phyloP scores from a whole-genome alignment of 2,329 filamentous ascomycete genomes.

The Pleurostoma richardsiae region DNA sequence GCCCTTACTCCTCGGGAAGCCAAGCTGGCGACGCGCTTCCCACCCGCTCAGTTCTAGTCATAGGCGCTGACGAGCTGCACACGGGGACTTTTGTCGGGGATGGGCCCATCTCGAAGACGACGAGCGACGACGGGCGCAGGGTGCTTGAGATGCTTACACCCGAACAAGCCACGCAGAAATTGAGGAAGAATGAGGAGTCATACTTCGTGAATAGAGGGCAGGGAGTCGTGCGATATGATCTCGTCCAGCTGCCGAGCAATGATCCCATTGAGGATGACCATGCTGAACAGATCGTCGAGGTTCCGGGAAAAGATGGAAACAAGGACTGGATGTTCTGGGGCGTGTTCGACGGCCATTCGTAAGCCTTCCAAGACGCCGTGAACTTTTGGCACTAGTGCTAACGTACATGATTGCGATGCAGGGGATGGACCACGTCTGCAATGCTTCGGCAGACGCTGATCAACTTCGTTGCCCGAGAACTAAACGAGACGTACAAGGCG shows the following conservation, averaged over 20 bases:
- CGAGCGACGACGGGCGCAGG: conserved; percentile 76
- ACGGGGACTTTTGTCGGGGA: conserved; percentile 82
- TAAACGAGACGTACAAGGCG: conserved; percentile 86
- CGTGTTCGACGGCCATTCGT: conserved; percentile 96
- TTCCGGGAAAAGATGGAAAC: conserved; percentile 57
- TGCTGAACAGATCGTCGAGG: conserved; percentile 94
- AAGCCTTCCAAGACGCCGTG: conserved; percentile 26
- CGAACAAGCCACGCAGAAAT: conserved; percentile 85
- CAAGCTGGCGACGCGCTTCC: conserved; percentile 32
- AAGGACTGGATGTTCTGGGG: conserved; percentile 99
- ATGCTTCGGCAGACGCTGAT: conserved; percentile 92
- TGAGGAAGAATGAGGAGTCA: conserved; percentile 86
- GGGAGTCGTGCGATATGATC: conserved; percentile 90
- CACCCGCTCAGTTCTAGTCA: conserved; percentile 70
- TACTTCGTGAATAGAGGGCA: conserved; percentile 84
- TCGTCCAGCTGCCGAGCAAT: conserved; percentile 92
- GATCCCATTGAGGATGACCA: conserved; percentile 98
- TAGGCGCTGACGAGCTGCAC: conserved; percentile 86
- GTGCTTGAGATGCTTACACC: conserved; percentile 95
- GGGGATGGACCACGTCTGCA: conserved; percentile 96
- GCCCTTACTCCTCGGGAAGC: conserved; percentile 34
- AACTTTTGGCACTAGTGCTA: background rate
- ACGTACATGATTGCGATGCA: conserved; percentile 29
- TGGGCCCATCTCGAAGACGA: conserved; percentile 81
- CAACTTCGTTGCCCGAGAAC: conserved; percentile 84